Evolutionary conservation across 768 basidiomycete species (phyloP).

Genomic region (Hericium coralloides): DNA sequence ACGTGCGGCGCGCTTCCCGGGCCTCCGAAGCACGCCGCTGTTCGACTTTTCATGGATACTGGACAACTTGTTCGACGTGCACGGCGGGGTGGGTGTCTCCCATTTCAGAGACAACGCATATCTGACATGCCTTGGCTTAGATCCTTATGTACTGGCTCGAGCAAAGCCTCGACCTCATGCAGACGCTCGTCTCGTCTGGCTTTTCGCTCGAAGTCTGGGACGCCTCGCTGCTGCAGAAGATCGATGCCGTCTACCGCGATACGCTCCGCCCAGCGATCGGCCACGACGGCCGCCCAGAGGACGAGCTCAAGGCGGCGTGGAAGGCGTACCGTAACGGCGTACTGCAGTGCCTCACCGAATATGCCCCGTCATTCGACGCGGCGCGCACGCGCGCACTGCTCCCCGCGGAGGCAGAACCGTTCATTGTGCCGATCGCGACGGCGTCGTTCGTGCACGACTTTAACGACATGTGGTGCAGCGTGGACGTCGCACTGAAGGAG

Average conservation of each 20-base stretch:
- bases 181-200: slow-evolving; percentile 1
- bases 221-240: not conserved
- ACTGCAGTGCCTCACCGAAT: not conserved
- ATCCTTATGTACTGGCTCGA: slow-evolving; percentile 4
- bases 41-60: slow-evolving; percentile 5
- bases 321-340: not conserved
- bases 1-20: not conserved
- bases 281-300: not conserved
- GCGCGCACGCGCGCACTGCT: not conserved
- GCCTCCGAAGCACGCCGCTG: not conserved
- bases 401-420: not conserved
- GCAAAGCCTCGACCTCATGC: not conserved
- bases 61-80: slow-evolving; percentile 6
- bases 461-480: not conserved
- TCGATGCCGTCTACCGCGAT: not conserved
- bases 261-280: not conserved
- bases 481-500: not conserved
- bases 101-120: not conserved
- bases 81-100: slow-evolving; percentile 5
- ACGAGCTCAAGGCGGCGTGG: not conserved
- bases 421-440: not conserved
- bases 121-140: not conserved
- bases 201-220: not conserved
- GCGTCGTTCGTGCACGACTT: not conserved
- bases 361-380: not conserved